Base-by-base conservation (phyloP, 2,329 filamentous ascomycete species). In the Aspergillus sp. region DNA sequence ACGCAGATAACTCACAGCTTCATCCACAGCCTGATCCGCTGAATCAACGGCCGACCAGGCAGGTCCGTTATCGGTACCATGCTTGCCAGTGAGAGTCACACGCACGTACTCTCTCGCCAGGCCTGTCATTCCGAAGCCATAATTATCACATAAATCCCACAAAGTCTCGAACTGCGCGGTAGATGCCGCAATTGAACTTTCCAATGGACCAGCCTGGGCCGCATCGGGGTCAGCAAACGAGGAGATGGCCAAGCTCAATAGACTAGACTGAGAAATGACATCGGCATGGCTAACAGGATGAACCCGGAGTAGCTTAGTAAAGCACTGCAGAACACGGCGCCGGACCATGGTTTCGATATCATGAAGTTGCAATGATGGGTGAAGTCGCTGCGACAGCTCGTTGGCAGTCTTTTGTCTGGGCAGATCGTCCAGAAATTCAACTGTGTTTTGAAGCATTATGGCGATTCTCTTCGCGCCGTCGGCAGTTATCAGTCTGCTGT, bases 131-230 rank as follows among this genome's bases (percentile, higher is more conserved):
- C 96, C 95, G 75, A 97, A 98, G 1, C 93, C 94, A 68, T 89
- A 93, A 71, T 98, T 98, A 74, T 99, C 95, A 8, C 89, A 90
- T 6, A 97, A 86, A 64, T 98, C 94, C 95, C 95, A 99, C 41
- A 99, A 87, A 0, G 88, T 93, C 69, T 99, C 95, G 70, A 98
- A 97, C 2, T 88, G 90, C 5, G 91, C 92, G 1, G 92, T 91
- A 15, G 93, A 91, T 66, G 89, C 95, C 17, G 94, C 94, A 70
- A 99, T 97, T 0, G 93, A 92, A 13, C 91, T 90, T 70, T 94
- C 96, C 51, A 98, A 76, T 1, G 92, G 94, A 69, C 87, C 94
- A 17, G 74, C 68, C 15, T 91, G 89, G 0, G 88, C 60, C 7
- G 75, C 87, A 72, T 96, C 96, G 0, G 94, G 92, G 69, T 98